Evolutionary conservation across 305 asterid genomes (phyloP), one percentile per base, ranked within the genome.

Genomic region (Solanum chacoense): DNA sequence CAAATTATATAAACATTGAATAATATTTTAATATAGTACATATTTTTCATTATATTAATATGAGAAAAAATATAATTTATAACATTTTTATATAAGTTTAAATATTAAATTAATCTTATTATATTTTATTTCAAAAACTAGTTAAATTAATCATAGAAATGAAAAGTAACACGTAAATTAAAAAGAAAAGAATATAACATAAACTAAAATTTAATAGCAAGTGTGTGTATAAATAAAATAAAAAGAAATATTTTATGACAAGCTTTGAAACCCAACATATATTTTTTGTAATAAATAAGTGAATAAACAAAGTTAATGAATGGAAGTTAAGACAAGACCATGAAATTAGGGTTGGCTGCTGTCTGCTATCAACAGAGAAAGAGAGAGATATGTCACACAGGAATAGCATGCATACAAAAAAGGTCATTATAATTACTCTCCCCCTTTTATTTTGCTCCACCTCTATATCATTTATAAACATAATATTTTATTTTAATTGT

Each of bases 271-370:
- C 67, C 9, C 18, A 59, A 18, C 32, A 14, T 22, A 20, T 12
- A 65, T 81, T 12, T 35, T 80, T 12, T 35, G 50, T 28, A 80
- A 10, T 59, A 22, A 79, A 89, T 29, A 16, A 80, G 65, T 40
- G 69, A 75, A 32, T 67, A 89, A 84, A 87, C 85, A 89, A 42
- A 42, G 36, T 38, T 40, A 81, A 81, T 81, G 18, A 81, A 77
- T 35, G 55, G 63, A 85, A 83, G 85, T 91, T 89, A 92, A 93
- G 97, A 94, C 95, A 94, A 75, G 93, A 87, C 89, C 91, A 91
- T 76, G 94, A 92, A 94, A 91, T 92, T 93, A 93, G 98, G 98
- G 98, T 93, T 92, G 91, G 87, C 63, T 91, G 93, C 88, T 91
- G 88, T 91, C 91, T 89, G 90, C 87, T 89, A 50, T 85, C 45